Conservation (phyloP, 2,329 filamentous ascomycete species). For the Rutstroemia sp. region DNA sequence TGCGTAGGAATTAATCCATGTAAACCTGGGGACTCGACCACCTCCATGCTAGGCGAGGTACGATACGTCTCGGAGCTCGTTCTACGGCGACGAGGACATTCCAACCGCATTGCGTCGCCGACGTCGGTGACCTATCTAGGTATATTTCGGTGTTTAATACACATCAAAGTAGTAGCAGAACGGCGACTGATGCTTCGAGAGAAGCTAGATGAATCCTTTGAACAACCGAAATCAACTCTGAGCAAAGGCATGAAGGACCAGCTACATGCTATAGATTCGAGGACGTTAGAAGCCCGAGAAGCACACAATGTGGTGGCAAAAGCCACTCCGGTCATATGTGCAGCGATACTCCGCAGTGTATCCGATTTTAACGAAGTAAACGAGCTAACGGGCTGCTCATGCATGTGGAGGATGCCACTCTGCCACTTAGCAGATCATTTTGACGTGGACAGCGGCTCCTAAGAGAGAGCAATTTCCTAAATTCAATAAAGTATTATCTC, state of each 20-base stretch:
- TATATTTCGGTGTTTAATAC: neutral
- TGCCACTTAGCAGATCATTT: neutral
- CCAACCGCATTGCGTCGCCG: neutral
- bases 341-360: neutral
- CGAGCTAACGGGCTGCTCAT: neutral
- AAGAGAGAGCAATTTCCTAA: neutral
- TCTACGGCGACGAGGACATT: neutral
- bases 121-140: neutral
- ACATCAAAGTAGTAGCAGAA: neutral
- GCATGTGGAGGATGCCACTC: neutral
- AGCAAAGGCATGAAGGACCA: neutral
- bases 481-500: neutral
- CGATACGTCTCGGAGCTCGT: neutral
- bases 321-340: neutral
- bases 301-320: neutral
- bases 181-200: neutral
- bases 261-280: neutral
- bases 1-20: too few relatives aligned
- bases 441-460: neutral
- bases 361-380: neutral
- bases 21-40: too few relatives aligned
- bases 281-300: neutral
- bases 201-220: neutral
- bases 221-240: neutral
- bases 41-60: neutral